Conservation (phyloP, 306 rosid species). For the Chamaecrista fasciculata region DNA sequence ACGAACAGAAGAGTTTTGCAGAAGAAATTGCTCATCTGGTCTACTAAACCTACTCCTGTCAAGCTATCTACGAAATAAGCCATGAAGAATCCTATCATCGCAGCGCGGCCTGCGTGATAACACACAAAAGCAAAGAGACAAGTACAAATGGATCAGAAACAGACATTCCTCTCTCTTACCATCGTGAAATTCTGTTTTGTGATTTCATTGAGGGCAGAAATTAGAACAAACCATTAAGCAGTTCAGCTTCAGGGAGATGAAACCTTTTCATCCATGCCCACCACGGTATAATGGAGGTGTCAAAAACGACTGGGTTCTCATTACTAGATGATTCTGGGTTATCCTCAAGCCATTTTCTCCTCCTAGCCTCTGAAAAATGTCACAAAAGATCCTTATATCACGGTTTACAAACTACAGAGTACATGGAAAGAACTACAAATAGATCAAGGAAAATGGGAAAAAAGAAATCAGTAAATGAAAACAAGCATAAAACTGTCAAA, state of each 20-base stretch:
- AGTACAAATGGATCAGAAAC: constrained; percentile 8
- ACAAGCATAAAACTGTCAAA: neutral
- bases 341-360: constrained; percentile 90
- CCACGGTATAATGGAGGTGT: constrained; percentile 94
- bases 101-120: constrained; percentile 43
- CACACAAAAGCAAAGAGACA: neutral
- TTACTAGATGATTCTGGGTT: constrained; percentile 87
- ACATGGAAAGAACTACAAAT: neutral
- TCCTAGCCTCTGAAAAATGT: constrained; percentile 77
- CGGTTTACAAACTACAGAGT: constrained; percentile 17
- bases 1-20: constrained; percentile 89
- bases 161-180: neutral
- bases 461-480: neutral
- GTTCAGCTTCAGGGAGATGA: constrained; percentile 98
- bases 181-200: neutral
- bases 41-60: constrained; percentile 98
- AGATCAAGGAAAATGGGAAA: too few relatives aligned
- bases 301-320: constrained; percentile 73
- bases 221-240: constrained; percentile 74
- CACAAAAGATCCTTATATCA: constrained; percentile 28
- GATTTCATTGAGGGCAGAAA: constrained; percentile 12
- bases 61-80: constrained; percentile 95
- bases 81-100: constrained; percentile 75
- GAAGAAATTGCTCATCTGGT: constrained; percentile 87
- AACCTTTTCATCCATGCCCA: constrained; percentile 98